Evolutionary conservation across 108 stramenopile species (phyloP).

Genomic region (Conticribra guillardii): DNA sequence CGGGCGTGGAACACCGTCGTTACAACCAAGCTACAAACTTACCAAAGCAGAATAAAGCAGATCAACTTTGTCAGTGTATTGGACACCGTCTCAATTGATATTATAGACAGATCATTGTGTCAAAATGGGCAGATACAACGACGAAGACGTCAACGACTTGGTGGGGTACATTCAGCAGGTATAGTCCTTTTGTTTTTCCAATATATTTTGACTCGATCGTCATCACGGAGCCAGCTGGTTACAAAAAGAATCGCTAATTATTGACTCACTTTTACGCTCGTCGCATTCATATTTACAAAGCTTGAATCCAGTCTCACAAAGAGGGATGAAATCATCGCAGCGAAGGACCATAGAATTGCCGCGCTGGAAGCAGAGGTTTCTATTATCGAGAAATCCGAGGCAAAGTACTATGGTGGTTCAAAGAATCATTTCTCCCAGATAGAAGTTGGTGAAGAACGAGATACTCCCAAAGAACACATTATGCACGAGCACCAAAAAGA

Average conservation of each 20-base stretch:
- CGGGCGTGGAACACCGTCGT: too few relatives aligned
- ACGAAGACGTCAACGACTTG: conserved; percentile 13
- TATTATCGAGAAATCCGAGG: neutral
- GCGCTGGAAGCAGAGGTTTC: conserved; percentile 2
- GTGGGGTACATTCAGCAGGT: conserved; percentile 19
- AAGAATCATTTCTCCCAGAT: neutral
- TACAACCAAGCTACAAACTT: too few relatives aligned
- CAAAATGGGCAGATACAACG: conserved; percentile 11
- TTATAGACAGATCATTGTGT: too few relatives aligned
- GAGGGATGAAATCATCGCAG: conserved; percentile 12
- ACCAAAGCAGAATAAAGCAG: too few relatives aligned
- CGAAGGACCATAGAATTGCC: conserved; percentile 16
- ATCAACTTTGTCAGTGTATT: too few relatives aligned
- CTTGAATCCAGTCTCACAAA: conserved; percentile 6
- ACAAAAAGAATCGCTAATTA: neutral
- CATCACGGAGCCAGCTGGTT: too few relatives aligned
- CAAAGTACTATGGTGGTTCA: neutral
- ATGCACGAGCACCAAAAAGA: neutral
- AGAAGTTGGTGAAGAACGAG: neutral
- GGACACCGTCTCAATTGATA: too few relatives aligned
- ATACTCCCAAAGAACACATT: too few relatives aligned
- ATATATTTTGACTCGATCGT: too few relatives aligned
- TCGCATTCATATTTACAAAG: neutral
- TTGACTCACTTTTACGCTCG: neutral
- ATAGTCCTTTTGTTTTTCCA: neutral